phyloP scores from a whole-genome alignment of 768 basidiomycete genomes.

The Favolaschia claudopus region DNA sequence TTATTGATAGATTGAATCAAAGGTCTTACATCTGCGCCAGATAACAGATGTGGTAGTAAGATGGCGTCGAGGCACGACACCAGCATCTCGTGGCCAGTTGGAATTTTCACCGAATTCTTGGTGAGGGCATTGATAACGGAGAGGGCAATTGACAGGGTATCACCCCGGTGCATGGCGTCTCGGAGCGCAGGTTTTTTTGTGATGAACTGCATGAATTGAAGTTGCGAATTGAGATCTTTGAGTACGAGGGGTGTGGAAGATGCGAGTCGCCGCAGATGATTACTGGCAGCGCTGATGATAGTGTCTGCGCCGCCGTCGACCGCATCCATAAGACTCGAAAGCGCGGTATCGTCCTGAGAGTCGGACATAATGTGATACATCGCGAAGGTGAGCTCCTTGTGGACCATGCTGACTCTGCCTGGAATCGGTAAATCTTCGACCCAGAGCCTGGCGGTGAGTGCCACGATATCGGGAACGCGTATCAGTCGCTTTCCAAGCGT shows the following conservation, averaged over 20 bases:
- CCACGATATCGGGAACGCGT: slow-evolving; percentile 9
- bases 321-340: slow-evolving; percentile 6
- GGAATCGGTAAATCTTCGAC: slow-evolving; percentile 12
- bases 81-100: not conserved
- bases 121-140: slow-evolving; percentile 4
- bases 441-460: slow-evolving; percentile 20
- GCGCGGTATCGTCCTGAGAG: not conserved
- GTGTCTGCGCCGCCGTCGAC: slow-evolving; percentile 13
- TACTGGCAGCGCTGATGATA: slow-evolving; percentile 11
- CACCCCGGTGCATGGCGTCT: slow-evolving; percentile 16
- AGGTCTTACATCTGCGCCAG: slow-evolving; percentile 13
- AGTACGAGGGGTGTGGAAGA: not conserved
- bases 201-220: slow-evolving; percentile 6
- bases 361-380: slow-evolving; percentile 19
- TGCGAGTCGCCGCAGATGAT: slow-evolving; percentile 7
- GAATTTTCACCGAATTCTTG: not conserved
- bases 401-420: slow-evolving; percentile 13
- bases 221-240: not conserved
- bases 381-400: slow-evolving; percentile 14
- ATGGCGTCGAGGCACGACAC: slow-evolving; percentile 1
- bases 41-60: slow-evolving; percentile 13
- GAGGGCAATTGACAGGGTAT: slow-evolving; percentile 6
- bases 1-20: slow-evolving; percentile 17
- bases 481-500: slow-evolving; percentile 15
- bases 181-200: not conserved